Evolutionary conservation across 805 yeast species (phyloP), one percentile per base, ranked within the genome.

Genomic region (Starmerella potacharoeniae): DNA sequence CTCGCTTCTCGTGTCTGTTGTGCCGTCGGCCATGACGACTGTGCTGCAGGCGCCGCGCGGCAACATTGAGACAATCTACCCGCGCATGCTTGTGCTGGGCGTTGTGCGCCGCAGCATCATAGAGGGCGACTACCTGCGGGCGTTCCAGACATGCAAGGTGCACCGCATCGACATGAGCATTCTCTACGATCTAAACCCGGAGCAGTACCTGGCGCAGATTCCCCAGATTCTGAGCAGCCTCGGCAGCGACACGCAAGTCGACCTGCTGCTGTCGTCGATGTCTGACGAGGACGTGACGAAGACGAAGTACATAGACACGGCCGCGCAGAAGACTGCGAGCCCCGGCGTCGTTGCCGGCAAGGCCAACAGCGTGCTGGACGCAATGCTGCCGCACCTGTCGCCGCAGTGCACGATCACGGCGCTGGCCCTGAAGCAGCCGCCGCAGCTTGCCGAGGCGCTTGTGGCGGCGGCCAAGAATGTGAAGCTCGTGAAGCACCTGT

Each of bases 11-110:
- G 87, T 91, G 0, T 75, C 89, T 41, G 80, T 80, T 1, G 83
- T 89, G 64, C 96, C 97, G 0, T 80, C 91, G 0, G 84, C 80
- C 54, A 82, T 89, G 55, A 77, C 90, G 0, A 89, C 95, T 17
- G 81, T 87, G 4, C 73, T 93, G 52, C 96, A 93, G 68, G 96
- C 96, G 5, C 95, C 95, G 56, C 79, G 99, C 67, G 99, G 99
- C 58, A 93, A 93, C 65, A 72, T 93, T 61, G 99, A 93, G 69
- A 89, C 97, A 0, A 85, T 93, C 17, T 83, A 81, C 64, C 98
- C 99, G 13, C 77, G 98, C 68, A 85, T 93, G 47, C 82, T 93
- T 84, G 95, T 91, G 3, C 72, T 93, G 41, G 77, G 86, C 11
- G 93, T 84, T 28, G 95, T 93, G 30, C 78, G 98, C 60, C 74